These are phyloP conservation scores for Penicillium bialowiezense DNA, from an alignment of 495 filamentous ascomycete genomes.

Conservation along the genomic window DNA sequence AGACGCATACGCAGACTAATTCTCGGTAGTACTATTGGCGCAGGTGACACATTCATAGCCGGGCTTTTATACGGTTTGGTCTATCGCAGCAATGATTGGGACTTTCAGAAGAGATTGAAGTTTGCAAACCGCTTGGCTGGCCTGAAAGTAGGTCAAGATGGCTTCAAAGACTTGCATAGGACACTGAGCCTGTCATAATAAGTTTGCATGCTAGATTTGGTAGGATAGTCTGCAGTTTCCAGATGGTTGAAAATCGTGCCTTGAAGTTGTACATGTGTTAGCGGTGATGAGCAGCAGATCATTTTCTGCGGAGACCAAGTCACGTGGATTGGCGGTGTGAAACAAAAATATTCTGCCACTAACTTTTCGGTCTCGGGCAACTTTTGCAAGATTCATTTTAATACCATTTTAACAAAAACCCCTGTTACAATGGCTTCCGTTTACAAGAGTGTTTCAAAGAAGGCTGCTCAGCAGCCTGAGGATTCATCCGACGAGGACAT, in stretches of 20 bases:
- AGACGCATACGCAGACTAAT: constrained; percentile 11
- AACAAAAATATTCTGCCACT: constrained; percentile 43
- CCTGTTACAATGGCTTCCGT: constrained; percentile 76
- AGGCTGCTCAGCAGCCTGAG: constrained; percentile 36
- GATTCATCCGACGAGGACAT: constrained; percentile 33
- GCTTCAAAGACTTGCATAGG: constrained; percentile 54
- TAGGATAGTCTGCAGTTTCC: too few species aligned
- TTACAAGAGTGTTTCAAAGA: constrained; percentile 87
- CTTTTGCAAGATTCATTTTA: constrained; percentile 14
- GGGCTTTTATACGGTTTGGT: constrained; percentile 63
- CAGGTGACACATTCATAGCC: constrained; percentile 74
- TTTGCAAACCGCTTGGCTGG: constrained; percentile 69
- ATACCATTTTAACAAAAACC: constrained; percentile 8
- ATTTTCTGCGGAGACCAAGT: not conserved
- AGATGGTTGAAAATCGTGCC: too few species aligned
- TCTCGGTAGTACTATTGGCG: constrained; percentile 57
- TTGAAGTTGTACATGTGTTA: not conserved
- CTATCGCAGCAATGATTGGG: constrained; percentile 51
- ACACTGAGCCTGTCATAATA: constrained; percentile 21
- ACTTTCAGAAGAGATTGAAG: constrained; percentile 45
- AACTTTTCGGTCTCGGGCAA: constrained; percentile 27
- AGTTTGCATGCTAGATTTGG: too few species aligned
- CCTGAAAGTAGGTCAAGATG: constrained; percentile 63
- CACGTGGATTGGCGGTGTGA: constrained; percentile 38
- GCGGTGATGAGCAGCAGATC: not conserved